A percentile compares a stretch with the other conserved stretches of the same genome.
Conservation (phyloP, 129 eudicot species). For the Rutidosis leptorrhynchoides region DNA sequence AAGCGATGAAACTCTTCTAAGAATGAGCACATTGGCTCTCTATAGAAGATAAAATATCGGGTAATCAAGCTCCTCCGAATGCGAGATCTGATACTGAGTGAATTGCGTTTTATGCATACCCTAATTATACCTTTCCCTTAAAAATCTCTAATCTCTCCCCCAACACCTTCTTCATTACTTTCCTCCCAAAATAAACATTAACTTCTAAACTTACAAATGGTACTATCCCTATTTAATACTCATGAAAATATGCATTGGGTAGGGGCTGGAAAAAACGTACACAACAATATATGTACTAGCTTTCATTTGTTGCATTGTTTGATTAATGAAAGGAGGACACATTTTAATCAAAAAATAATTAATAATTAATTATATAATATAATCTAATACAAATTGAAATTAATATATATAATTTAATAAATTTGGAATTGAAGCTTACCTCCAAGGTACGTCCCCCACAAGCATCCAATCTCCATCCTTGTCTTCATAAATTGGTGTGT, state of each 20-base stretch:
- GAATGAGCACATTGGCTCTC: too few relatives aligned
- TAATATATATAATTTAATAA: not conserved
- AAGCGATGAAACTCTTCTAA: too few relatives aligned
- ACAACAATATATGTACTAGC: not conserved
- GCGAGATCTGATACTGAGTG: too few relatives aligned
- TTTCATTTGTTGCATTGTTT: not conserved
- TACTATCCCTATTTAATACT: not conserved
- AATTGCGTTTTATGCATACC: too few relatives aligned
- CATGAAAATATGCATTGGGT: constrained; percentile 7
- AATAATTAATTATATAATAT: too few relatives aligned
- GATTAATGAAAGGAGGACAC: not conserved
- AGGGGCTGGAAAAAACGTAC: constrained; percentile 3
- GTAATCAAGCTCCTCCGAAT: too few relatives aligned
- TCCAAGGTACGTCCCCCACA: constrained; percentile 51
- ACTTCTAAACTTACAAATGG: not conserved
- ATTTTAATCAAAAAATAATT: too few relatives aligned
- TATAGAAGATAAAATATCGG: too few relatives aligned
- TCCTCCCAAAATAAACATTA: too few relatives aligned
- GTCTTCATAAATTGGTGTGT: constrained; percentile 81
- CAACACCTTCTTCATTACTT: too few relatives aligned
- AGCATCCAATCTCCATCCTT: constrained; percentile 31
- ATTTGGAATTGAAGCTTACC: constrained; percentile 33
- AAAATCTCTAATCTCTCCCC: not conserved
- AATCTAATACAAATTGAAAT: not conserved
- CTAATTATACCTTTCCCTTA: not conserved